phyloP scores from a whole-genome alignment of 164 flowering plant genomes.

The Liriodendron chinense region DNA sequence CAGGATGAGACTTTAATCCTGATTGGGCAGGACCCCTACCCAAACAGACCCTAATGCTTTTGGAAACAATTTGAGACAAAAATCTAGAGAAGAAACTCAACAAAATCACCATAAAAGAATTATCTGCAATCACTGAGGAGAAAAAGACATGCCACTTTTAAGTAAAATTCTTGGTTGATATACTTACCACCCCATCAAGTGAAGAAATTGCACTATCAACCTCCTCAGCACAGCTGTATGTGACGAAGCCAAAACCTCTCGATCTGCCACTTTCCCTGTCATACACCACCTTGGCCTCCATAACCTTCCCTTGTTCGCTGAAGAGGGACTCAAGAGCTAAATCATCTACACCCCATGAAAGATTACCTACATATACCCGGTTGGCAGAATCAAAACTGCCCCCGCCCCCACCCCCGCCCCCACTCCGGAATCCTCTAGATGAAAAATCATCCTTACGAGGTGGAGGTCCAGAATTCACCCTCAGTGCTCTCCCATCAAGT shows the following conservation, averaged over 20 bases:
- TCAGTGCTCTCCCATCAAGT: slow-evolving; percentile 44
- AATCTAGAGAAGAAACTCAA: neutral
- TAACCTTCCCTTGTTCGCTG: slow-evolving; percentile 81
- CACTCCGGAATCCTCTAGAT: slow-evolving; percentile 32
- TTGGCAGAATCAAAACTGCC: slow-evolving; percentile 24
- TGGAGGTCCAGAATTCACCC: slow-evolving; percentile 42
- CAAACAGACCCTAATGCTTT: no score
- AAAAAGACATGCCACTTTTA: neutral
- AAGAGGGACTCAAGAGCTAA: slow-evolving; percentile 63
- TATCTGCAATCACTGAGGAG: no score
- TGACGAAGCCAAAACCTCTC: slow-evolving; percentile 95
- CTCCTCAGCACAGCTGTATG: slow-evolving; percentile 66
- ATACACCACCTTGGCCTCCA: slow-evolving; percentile 81
- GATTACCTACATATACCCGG: slow-evolving; percentile 76
- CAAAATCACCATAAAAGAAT: neutral
- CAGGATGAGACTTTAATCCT: neutral
- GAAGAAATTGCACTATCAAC: slow-evolving; percentile 66
- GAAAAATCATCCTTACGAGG: slow-evolving; percentile 36
- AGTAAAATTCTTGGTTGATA: neutral
- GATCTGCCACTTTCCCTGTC: slow-evolving; percentile 91
- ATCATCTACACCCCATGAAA: slow-evolving; percentile 89
- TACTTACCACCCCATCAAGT: slow-evolving; percentile 78
- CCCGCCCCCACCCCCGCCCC: slow-evolving; percentile 10
- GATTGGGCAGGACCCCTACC: no score
- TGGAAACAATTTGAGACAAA: no score